Evolutionary conservation across 805 yeast genomes (phyloP), one percentile per base, ranked within the genome.

Genomic region (Candida khao-thaluensis): DNA sequence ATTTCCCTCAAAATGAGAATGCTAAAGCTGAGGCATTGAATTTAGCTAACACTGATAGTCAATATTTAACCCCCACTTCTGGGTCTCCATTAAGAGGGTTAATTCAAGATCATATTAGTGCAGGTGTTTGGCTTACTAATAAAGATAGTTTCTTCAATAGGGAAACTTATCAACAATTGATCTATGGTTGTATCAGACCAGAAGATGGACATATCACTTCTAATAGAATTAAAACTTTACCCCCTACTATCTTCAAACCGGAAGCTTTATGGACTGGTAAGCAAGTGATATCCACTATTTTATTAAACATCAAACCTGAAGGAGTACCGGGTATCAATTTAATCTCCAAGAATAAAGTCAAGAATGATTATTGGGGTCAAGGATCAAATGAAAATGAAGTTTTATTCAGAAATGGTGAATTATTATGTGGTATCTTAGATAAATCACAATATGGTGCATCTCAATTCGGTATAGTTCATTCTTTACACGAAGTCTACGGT

Each of bases 381-480:
- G 81, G 80, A 7, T 86, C 96, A 17, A 57, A 65, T 23, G 99
- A 93, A 67, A 91, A 89, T 64, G 81, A 79, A 33, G 99, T 93
- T 15, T 56, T 90, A 11, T 84, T 93, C 77, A 71, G 71, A 54
- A 73, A 90, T 54, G 99, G 99, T 62, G 90, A 85, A 59, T 73
- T 93, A 38, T 54, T 95, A 30, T 78, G 86, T 57, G 99, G 99
- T 75, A 87, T 93, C 45, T 74, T 93, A 47, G 99, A 93, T 69
- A 93, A 93, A 66, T 89, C 97, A 20, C 99, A 93, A 67, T 95
- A 93, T 62, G 99, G 99, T 71, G 95, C 99, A 20, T 81, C 97
- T 30, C 89, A 90, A 57, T 90, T 85, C 59, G 99, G 99, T 76
- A 72, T 93, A 45, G 95, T 93, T 28, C 99, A 93, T 62, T 87